Percentiles rank a stretch among this genome's conserved stretches.
These are phyloP conservation scores for Cystoisospora suis DNA, from an alignment of 169 alveolate genomes.

Conservation along the genomic window DNA sequence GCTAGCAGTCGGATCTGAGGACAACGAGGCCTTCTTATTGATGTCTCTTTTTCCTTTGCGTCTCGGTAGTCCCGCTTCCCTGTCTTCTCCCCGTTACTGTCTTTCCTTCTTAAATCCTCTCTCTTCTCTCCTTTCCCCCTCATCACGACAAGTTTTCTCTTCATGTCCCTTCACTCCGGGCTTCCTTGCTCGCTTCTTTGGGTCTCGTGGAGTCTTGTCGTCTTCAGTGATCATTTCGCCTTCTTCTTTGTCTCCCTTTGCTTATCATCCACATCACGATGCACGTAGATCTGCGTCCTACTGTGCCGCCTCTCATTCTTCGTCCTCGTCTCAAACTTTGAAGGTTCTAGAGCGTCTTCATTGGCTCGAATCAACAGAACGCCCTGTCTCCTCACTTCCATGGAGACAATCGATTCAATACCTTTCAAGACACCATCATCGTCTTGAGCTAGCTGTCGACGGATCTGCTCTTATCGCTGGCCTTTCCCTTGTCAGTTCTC, in stretches of 20 bases:
- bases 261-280: not conserved
- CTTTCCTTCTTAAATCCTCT: not conserved
- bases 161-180: not conserved
- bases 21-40: too few species aligned
- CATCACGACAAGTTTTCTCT: not conserved
- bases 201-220: too few species aligned
- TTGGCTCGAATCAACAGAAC: not conserved
- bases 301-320: not conserved
- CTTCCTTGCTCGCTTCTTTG: too few species aligned
- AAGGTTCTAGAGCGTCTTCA: conserved; percentile 6
- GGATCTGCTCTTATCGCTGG: not conserved
- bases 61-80: not conserved
- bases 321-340: not conserved
- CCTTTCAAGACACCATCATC: not conserved
- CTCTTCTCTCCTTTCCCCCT: not conserved
- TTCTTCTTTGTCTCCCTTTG: not conserved
- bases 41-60: not conserved
- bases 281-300: not conserved
- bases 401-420: not conserved
- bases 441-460: not conserved
- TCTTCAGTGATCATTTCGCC: too few species aligned
- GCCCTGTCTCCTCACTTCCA: not conserved
- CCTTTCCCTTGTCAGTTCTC: not conserved
- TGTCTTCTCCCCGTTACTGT: not conserved
- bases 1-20: too few species aligned